Evolutionary conservation across 2,329 filamentous ascomycete species (phyloP), one percentile per base, ranked within the genome.

Genomic region (Paraconiothyrium brasiliense): DNA sequence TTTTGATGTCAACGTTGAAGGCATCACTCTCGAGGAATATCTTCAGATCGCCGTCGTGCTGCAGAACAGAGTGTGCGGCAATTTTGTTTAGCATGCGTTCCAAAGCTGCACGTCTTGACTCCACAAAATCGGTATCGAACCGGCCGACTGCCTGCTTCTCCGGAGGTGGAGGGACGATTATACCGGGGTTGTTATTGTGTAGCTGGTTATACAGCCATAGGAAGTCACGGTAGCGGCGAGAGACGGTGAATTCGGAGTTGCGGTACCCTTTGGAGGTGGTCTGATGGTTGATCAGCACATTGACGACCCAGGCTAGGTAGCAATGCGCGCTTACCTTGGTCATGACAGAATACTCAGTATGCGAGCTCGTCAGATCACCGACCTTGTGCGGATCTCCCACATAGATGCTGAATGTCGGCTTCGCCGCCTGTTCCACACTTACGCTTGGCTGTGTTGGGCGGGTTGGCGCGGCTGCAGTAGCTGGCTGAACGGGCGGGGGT

Each of bases 21-120:
- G 93, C 86, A 72, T 99, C 95, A 75, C 94, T 98, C 80, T 99
- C 95, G 14, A 99, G 83, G 79, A 99, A 99, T 5, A 98, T 89
- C 82, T 99, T 99, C 64, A 99, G 81, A 74, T 99, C 95, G 6
- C 87, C 89, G 74, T 99, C 95, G 72, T 97, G 92, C 76, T 98
- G 95, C 67, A 99, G 84, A 37, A 93, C 92, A 8, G 93, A 90
- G 77, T 99, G 95, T 11, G 89, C 87, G 2, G 94, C 93, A 62
- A 89, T 95, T 84, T 97, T 98, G 86, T 97, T 98, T 58, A 97
- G 84, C 95, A 99, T 99, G 76, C 95, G 92, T 81, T 99, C 95
- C 61, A 99, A 82, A 14, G 95, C 95, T 64, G 93, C 92, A 70
- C 95, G 88, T 71, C 95, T 86, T 47, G 92, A 93, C 80, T 99